Base-by-base conservation (phyloP, 148 eudicot genomes). In the Arctostaphylos glauca region DNA sequence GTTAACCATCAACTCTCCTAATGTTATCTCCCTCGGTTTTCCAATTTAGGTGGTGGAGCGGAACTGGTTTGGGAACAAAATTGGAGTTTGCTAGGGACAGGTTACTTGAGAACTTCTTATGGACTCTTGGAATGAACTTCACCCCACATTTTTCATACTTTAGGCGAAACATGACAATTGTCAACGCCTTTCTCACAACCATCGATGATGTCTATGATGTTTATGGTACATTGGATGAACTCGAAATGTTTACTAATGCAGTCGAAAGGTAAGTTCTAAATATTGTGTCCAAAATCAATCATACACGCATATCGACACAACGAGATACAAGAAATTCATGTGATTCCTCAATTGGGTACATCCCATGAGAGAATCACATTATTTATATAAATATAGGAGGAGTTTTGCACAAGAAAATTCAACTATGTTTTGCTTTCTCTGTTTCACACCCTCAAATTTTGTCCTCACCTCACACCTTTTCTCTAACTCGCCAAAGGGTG, bases 11-110 rank as follows among this genome's bases (percentile, higher is more conserved):
- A 31, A 31, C 38, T 58, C 18, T 8, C 16, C 18, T 31, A 31
- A 38, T 0, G 14, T 3, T n/a, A n/a, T 62, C 9, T 8, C 23
- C 25, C 15, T 3, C 10, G 2, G 41, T 4, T 31, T 67, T 25
- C 14, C 5, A 38, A 38, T 13, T 25, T 67, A 67, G 72, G 72
- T 38, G 72, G 72, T 67, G 72, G 72, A 67, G 44, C 6, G 31
- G 43, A 25, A 67, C 16, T 5, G 44, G 46, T 12, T 25, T 67
- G 1, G 74, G 4, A 0, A 14, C 41, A 70, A 70, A 70, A 6
- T 43, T 70, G 74, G 18, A 3, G 48, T 70, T 70, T 70, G 74
- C 74, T 25, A 70, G 74, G 72, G 84, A 82, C 47, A 70, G 74
- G 74, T 41, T 70, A n/a, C 41, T 70, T 48, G 74, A 70, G 74